Conservation (phyloP, 495 filamentous ascomycete species). For the Daldinia caldariorum region DNA sequence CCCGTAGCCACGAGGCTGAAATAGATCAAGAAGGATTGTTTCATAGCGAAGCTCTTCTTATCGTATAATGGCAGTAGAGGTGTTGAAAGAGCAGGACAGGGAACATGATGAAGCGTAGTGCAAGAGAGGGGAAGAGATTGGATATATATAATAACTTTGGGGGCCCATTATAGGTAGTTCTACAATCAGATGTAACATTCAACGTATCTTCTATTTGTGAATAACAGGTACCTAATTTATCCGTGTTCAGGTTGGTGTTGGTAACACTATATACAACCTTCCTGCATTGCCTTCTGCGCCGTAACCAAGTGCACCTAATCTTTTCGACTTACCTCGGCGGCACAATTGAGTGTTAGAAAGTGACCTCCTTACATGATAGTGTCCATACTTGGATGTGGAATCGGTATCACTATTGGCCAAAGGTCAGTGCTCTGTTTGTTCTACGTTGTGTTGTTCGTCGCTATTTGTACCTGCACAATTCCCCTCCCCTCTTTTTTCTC, state of each 20-base stretch:
- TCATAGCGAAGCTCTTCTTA: background rate
- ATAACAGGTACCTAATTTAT: background rate
- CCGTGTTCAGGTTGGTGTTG: background rate
- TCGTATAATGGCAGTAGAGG: background rate
- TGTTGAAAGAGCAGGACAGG: background rate
- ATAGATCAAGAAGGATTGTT: background rate
- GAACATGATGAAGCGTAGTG: background rate
- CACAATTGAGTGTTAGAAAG: no score
- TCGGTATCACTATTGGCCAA: no score
- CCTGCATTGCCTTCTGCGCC: no score
- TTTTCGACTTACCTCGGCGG: no score
- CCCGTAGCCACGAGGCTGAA: background rate
- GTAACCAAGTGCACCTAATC: no score
- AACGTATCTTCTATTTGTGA: background rate
- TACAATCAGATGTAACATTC: background rate
- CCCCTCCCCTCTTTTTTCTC: no score
- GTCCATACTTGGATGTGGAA: no score
- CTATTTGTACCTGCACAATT: no score
- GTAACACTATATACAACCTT: background rate
- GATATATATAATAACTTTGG: background rate
- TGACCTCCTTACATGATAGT: no score
- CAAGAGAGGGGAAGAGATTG: background rate
- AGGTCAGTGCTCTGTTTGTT: no score
- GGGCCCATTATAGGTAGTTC: background rate
- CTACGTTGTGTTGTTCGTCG: no score